These are phyloP conservation scores for Rhodocollybia butyracea DNA, from an alignment of 768 basidiomycete species.

Conservation along the genomic window DNA sequence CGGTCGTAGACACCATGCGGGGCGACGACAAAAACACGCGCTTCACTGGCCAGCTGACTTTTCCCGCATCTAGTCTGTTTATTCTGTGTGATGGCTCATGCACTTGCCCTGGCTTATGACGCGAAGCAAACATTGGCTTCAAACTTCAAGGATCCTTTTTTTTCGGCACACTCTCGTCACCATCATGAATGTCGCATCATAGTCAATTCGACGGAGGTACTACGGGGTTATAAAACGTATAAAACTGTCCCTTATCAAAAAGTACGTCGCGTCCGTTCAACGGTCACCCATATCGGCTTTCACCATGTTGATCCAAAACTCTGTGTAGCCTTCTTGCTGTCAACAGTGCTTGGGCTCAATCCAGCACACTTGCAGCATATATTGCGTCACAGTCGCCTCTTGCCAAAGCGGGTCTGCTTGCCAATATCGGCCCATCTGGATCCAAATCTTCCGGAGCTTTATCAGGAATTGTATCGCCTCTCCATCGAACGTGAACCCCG, in stretches of 20 bases:
- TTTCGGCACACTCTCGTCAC: no score
- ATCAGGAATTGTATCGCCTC: constrained; percentile 59
- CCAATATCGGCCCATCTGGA: constrained; percentile 68
- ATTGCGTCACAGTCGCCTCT: constrained; percentile 51
- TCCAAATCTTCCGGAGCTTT: constrained; percentile 55
- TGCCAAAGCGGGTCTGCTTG: constrained; percentile 65
- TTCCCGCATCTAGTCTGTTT: no score
- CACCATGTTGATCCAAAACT: constrained; percentile 16
- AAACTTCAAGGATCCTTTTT: no score
- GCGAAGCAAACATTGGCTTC: no score
- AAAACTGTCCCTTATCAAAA: not conserved
- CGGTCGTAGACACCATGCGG: no score
- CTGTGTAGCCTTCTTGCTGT: constrained; percentile 14
- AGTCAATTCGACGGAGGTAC: no score
- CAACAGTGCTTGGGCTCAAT: constrained; percentile 8
- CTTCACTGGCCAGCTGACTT: no score
- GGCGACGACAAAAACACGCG: no score
- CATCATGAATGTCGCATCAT: no score
- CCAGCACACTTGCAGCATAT: constrained; percentile 43
- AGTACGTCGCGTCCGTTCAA: not conserved
- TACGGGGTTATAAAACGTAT: constrained; percentile 8
- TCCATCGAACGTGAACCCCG: constrained; percentile 47
- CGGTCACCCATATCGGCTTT: not conserved
- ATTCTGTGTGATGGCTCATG: no score
- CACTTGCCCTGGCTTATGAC: no score